Evolutionary conservation across 805 yeast species (phyloP).

Genomic region (Saccharomyces mikatae): DNA sequence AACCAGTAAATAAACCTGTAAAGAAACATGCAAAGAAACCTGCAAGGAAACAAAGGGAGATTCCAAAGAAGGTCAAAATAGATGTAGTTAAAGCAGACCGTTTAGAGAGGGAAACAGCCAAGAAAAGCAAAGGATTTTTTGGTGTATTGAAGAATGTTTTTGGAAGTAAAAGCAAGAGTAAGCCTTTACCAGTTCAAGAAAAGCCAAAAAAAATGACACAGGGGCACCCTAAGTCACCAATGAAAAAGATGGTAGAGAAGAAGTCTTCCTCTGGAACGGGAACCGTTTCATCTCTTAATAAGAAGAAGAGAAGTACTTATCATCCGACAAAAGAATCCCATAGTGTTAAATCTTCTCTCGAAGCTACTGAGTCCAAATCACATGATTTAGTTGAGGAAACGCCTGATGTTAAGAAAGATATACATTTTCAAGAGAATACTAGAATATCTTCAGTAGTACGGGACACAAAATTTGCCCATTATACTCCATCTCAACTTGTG

Average conservation of each 20-base stretch:
- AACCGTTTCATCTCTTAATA: slow-evolving; percentile 3
- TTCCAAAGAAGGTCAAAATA: slow-evolving; percentile 1
- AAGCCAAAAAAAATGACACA: background rate
- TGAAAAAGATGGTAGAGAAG: slow-evolving; percentile 4
- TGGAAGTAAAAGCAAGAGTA: slow-evolving; percentile 9
- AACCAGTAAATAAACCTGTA: background rate
- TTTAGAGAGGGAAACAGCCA: slow-evolving; percentile 8
- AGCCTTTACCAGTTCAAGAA: background rate
- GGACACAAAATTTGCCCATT: slow-evolving; percentile 1
- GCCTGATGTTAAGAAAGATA: background rate
- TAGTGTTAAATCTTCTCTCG: background rate
- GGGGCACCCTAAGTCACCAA: slow-evolving; percentile 7
- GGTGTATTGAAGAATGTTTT: slow-evolving; percentile 14
- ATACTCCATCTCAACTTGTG: background rate
- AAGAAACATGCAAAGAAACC: background rate
- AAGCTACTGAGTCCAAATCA: background rate
- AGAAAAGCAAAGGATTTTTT: slow-evolving; percentile 13
- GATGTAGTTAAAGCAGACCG: background rate
- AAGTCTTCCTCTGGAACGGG: background rate
- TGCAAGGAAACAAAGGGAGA: background rate
- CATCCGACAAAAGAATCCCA: background rate
- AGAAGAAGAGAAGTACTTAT: slow-evolving; percentile 2
- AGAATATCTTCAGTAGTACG: slow-evolving; percentile 15
- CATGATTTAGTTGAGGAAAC: background rate
- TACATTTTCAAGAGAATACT: background rate